These are phyloP conservation scores for Gentiana dahurica DNA, from an alignment of 257 asterid species.

Conservation along the genomic window DNA sequence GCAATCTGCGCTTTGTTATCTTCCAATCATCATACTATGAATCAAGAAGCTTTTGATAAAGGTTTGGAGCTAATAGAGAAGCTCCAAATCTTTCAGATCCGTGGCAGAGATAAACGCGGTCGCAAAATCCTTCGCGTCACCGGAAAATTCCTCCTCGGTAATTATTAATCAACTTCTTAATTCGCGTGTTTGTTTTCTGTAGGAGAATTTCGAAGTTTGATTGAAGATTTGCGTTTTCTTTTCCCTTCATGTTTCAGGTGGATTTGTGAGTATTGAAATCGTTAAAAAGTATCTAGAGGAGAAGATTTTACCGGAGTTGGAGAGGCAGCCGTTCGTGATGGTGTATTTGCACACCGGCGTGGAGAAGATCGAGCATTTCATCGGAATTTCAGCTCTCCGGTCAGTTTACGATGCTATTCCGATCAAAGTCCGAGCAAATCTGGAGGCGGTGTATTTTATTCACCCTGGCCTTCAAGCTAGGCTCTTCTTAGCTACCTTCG, in stretches of 20 bases:
- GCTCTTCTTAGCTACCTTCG: constrained; percentile 75
- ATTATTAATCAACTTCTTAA: background rate
- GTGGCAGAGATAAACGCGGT: constrained; percentile 67
- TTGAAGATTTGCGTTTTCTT: too few relatives aligned
- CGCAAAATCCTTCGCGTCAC: constrained; percentile 57
- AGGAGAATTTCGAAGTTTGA: too few relatives aligned
- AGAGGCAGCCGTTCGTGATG: constrained; percentile 47
- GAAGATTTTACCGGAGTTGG: constrained; percentile 41
- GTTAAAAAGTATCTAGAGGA: constrained; percentile 59
- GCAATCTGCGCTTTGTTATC: background rate
- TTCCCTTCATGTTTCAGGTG: constrained; percentile 21
- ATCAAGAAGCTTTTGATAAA: constrained; percentile 25
- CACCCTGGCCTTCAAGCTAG: constrained; percentile 85
- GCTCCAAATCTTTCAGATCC: constrained; percentile 52
- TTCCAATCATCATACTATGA: background rate
- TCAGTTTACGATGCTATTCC: constrained; percentile 65
- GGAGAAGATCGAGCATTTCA: constrained; percentile 44
- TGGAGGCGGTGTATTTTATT: constrained; percentile 54
- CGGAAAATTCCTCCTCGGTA: constrained; percentile 85
- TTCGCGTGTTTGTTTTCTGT: background rate
- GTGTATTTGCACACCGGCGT: constrained; percentile 70
- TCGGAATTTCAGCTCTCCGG: constrained; percentile 57
- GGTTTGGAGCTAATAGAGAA: constrained; percentile 31
- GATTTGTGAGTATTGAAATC: constrained; percentile 38
- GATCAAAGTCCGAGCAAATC: constrained; percentile 26